A percentile compares a stretch with the other conserved stretches of the same genome.
Conservation (phyloP, 257 asterid species). For the Parsonsia alboflavescens region DNA sequence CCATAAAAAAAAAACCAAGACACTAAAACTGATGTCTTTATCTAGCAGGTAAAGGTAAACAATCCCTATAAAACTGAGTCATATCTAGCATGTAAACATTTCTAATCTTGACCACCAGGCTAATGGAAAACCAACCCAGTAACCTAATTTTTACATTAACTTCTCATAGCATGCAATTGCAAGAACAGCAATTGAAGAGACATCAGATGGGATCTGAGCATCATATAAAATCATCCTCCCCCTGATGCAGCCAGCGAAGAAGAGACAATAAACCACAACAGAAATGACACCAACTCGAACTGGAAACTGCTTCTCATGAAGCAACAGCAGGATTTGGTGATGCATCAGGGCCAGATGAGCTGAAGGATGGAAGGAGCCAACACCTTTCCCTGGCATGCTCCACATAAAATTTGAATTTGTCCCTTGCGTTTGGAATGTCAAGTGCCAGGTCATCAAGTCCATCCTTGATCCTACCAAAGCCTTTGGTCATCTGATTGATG, state of each 20-base stretch:
- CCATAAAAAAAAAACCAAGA: background rate
- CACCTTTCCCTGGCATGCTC: constrained; percentile 52
- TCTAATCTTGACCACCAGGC: constrained; percentile 10
- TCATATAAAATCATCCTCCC: constrained; percentile 16
- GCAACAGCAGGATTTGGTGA: constrained; percentile 16
- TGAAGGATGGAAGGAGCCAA: constrained; percentile 55
- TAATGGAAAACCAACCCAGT: constrained; percentile 5
- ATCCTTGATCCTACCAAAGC: constrained; percentile 76
- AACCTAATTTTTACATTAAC: constrained; percentile 18
- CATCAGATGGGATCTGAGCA: constrained; percentile 17
- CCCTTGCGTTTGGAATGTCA: constrained; percentile 86
- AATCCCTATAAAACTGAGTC: background rate
- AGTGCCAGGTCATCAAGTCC: constrained; percentile 94
- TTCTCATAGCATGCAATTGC: constrained; percentile 8
- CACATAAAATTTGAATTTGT: constrained; percentile 58
- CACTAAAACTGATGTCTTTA: constrained; percentile 1
- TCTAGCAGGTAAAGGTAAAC: background rate
- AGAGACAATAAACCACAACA: constrained; percentile 16
- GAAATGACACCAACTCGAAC: constrained; percentile 11
- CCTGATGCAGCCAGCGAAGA: constrained; percentile 12
- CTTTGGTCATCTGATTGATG: constrained; percentile 90
- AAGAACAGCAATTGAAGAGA: constrained; percentile 1
- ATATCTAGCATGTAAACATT: background rate
- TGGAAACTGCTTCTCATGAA: constrained; percentile 24
- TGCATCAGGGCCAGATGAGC: constrained; percentile 24